Evolutionary conservation across 1,139 yeast species (phyloP).

Genomic region (Nakaseomyces bracarensis): DNA sequence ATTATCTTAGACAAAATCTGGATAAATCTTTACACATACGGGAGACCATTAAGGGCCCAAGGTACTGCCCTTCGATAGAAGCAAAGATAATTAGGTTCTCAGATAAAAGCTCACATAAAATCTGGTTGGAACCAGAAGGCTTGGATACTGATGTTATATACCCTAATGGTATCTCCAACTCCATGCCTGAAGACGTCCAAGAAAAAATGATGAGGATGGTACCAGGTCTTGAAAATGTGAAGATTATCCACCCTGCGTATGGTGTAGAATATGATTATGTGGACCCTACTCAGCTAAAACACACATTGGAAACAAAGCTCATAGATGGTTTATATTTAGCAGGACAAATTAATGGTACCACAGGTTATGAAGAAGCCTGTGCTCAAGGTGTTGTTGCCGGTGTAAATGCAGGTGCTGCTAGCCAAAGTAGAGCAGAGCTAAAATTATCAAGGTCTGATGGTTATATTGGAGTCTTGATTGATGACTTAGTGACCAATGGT

Average conservation of each 20-base stretch:
- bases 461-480: conserved; percentile 84
- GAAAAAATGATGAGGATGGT: conserved; percentile 62
- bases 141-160: conserved; percentile 74
- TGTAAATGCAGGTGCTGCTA: conserved; percentile 59
- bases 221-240: conserved; percentile 82
- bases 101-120: conserved; percentile 64
- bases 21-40: conserved; percentile 81
- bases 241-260: conserved; percentile 89
- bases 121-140: conserved; percentile 98
- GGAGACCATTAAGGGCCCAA: conserved; percentile 92
- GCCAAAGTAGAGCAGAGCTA: conserved; percentile 39
- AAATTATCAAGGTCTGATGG: conserved; percentile 70
- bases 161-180: conserved; percentile 93
- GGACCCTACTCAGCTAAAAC: conserved; percentile 79
- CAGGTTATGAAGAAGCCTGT: conserved; percentile 98
- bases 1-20: conserved; percentile 58
- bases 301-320: conserved; percentile 73
- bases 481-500: conserved; percentile 90
- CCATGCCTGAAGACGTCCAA: conserved; percentile 95
- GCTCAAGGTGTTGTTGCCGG: conserved; percentile 96
- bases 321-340: conserved; percentile 79
- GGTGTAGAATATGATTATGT: conserved; percentile 97
- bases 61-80: conserved; percentile 96
- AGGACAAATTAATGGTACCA: conserved; percentile 97
- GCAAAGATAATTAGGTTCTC: conserved; percentile 77